Percentiles rank a stretch among this genome's conserved stretches.
Conservation (phyloP, 331 rosid genomes). For the Rosa hybrid region DNA sequence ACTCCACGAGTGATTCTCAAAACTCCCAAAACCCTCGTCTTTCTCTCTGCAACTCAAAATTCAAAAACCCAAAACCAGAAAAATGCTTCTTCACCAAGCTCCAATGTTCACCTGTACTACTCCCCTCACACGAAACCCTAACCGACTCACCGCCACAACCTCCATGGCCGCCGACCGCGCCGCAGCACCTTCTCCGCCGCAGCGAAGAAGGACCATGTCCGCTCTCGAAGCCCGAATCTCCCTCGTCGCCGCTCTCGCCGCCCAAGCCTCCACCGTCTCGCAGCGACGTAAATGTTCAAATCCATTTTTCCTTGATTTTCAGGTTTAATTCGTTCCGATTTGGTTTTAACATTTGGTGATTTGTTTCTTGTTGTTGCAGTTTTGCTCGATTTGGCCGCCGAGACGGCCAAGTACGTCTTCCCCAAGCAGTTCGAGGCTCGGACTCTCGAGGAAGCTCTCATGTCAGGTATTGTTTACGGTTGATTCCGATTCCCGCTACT, state of each 20-base stretch:
- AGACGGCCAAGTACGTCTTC: slow-evolving; percentile 68
- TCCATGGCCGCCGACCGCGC: slow-evolving; percentile 48
- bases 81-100: slow-evolving; percentile 39
- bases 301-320: slow-evolving; percentile 8
- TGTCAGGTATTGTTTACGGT: slow-evolving; percentile 51
- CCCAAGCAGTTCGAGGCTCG: slow-evolving; percentile 81
- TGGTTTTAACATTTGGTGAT: not conserved
- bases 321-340: slow-evolving; percentile 3
- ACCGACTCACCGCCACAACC: slow-evolving; percentile 28
- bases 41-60: slow-evolving; percentile 17
- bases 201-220: slow-evolving; percentile 49
- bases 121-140: slow-evolving; percentile 25
- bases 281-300: slow-evolving; percentile 67
- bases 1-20: not conserved
- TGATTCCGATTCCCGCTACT: not conserved
- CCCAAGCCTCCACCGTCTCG: slow-evolving; percentile 64
- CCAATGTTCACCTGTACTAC: slow-evolving; percentile 12
- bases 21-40: not conserved
- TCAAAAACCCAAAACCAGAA: slow-evolving; percentile 18
- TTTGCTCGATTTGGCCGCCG: slow-evolving; percentile 56
- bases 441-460: slow-evolving; percentile 79
- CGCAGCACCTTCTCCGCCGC: slow-evolving; percentile 22
- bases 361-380: slow-evolving; percentile 38
- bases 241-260: slow-evolving; percentile 72
- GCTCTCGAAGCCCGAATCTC: slow-evolving; percentile 77